Evolutionary conservation across 2,329 filamentous ascomycete species (phyloP).

Genomic region (Fusarium nematophilum): DNA sequence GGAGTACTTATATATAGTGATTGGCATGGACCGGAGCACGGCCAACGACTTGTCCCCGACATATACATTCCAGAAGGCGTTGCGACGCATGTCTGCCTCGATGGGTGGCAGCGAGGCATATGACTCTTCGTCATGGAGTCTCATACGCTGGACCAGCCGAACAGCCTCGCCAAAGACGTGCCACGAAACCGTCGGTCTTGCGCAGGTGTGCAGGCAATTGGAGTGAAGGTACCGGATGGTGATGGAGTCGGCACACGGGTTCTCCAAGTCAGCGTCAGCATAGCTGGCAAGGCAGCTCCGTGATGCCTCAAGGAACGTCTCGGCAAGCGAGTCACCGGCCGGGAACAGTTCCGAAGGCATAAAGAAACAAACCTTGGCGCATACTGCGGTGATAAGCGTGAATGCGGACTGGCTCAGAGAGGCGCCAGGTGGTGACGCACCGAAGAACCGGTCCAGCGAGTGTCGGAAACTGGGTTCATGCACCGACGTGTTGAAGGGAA

Average conservation of each 20-base stretch:
- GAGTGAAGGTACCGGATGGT: not conserved
- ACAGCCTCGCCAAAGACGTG: conserved; percentile 9
- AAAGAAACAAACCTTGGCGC: not conserved
- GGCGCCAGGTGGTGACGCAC: not conserved
- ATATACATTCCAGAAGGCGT: conserved; percentile 17
- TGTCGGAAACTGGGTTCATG: not conserved
- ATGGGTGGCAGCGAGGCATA: conserved; percentile 5
- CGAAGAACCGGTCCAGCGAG: not conserved
- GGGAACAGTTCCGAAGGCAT: not conserved
- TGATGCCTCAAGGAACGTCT: not conserved
- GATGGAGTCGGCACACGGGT: not conserved
- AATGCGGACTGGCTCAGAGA: not conserved
- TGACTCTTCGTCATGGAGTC: conserved; percentile 11
- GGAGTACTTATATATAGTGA: not conserved
- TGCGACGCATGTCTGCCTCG: conserved; percentile 14
- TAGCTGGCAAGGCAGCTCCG: not conserved
- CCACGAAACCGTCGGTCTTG: not conserved
- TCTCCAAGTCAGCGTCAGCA: not conserved
- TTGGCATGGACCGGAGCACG: not conserved
- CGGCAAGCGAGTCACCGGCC: not conserved
- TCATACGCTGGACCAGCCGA: conserved; percentile 9
- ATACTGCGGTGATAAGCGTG: not conserved
- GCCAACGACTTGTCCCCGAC: not conserved
- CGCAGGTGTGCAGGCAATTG: not conserved
- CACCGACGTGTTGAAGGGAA: not conserved